These are phyloP conservation scores for Fusarium acutatum DNA, from an alignment of 2,329 filamentous ascomycete genomes.

Conservation along the genomic window DNA sequence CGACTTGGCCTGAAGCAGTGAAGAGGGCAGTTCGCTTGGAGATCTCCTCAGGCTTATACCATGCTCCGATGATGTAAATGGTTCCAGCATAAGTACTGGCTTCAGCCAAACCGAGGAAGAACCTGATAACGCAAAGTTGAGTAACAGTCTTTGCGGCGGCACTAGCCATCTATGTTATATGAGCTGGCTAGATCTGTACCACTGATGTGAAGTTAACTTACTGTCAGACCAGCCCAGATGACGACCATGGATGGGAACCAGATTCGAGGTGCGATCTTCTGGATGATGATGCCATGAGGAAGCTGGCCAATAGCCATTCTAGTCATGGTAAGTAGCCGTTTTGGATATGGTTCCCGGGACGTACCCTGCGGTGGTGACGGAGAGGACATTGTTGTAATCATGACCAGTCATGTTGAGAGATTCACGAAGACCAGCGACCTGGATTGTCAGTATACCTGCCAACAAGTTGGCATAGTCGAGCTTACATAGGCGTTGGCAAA, in stretches of 20 bases:
- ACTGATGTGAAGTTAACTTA: constrained; percentile 33
- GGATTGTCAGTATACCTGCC: accelerated
- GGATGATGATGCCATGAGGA: constrained; percentile 65
- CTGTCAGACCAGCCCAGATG: constrained; percentile 67
- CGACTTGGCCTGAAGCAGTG: constrained; percentile 63
- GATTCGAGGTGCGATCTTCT: constrained; percentile 65
- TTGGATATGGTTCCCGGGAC: accelerated
- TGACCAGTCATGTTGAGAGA: constrained; percentile 54
- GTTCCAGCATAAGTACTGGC: constrained; percentile 43
- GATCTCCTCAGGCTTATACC: constrained; percentile 66
- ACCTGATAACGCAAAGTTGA: constrained; percentile 42
- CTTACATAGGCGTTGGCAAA: constrained; percentile 52
- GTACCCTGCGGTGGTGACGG: constrained; percentile 43
- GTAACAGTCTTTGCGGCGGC: constrained; percentile 43
- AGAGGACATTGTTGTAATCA: constrained; percentile 44
- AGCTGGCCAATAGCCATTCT: constrained; percentile 62
- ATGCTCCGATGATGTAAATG: constrained; percentile 53
- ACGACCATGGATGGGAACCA: constrained; percentile 69
- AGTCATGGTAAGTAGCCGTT: background rate
- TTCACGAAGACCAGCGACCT: constrained; percentile 54
- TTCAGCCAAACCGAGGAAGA: constrained; percentile 42
- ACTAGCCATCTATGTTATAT: constrained; percentile 38
- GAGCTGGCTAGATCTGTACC: too few relatives aligned
- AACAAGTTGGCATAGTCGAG: accelerated
- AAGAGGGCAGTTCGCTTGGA: constrained; percentile 68